These are phyloP conservation scores for Leccinum obscurum DNA, from an alignment of 768 basidiomycete species.

Conservation along the genomic window DNA sequence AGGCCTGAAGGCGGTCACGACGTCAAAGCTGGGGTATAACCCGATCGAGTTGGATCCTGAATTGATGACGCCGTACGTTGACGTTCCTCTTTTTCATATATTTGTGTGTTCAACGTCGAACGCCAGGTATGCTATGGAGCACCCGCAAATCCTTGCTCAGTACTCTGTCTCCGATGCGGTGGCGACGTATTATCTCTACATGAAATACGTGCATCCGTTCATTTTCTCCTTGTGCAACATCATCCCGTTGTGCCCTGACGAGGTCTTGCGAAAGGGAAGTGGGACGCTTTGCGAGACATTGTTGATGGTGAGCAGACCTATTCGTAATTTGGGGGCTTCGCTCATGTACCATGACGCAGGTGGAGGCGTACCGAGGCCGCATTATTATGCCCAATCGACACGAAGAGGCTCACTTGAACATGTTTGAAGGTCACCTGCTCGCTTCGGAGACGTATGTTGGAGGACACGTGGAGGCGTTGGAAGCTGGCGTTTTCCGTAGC, in stretches of 20 bases:
- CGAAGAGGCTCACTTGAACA: conserved; percentile 87
- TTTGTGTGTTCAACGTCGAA: not conserved
- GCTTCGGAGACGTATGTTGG: conserved; percentile 98
- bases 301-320: conserved; percentile 72
- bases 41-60: conserved; percentile 98
- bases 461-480: conserved; percentile 97
- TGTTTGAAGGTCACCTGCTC: conserved; percentile 95
- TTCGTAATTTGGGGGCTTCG: not conserved
- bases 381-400: conserved; percentile 99
- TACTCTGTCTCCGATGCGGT: conserved; percentile 99
- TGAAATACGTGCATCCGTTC: conserved; percentile 99
- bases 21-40: conserved; percentile 92
- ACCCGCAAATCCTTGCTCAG: conserved; percentile 90
- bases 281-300: conserved; percentile 97
- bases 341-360: conserved; percentile 49
- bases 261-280: conserved; percentile 92
- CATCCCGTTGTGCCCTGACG: conserved; percentile 95
- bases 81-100: not conserved
- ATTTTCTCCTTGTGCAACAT: conserved; percentile 99
- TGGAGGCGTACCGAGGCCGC: conserved; percentile 87
- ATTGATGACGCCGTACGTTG: conserved; percentile 94
- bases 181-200: conserved; percentile 99
- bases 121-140: conserved; percentile 89
- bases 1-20: conserved; percentile 97
- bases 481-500: conserved; percentile 96